Conservation (phyloP, 202 grass and related monocot species). For the Hordeum pubiflorum region DNA sequence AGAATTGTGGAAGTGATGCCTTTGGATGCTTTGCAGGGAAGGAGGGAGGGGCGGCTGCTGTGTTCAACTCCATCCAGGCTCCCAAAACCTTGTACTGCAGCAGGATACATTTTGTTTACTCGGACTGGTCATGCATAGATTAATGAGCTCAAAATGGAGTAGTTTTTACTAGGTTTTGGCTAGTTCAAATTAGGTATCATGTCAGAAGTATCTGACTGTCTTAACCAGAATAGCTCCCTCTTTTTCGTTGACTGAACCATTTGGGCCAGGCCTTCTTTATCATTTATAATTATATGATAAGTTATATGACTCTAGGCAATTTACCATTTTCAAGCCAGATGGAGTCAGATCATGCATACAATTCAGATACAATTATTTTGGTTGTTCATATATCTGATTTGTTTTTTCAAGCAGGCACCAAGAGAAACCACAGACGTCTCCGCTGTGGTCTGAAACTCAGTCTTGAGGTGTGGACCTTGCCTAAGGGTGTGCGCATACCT, state of each 20-base stretch:
- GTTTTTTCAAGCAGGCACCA: neutral
- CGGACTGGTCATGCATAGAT: neutral
- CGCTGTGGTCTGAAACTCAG: constrained; percentile 34
- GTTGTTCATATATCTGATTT: neutral
- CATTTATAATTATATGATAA: neutral
- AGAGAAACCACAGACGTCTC: neutral
- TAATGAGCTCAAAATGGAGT: neutral
- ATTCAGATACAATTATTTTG: neutral
- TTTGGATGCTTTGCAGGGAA: neutral
- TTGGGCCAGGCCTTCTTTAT: neutral
- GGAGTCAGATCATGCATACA: neutral
- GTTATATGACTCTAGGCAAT: neutral
- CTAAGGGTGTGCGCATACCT: constrained; percentile 36
- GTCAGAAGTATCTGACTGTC: neutral
- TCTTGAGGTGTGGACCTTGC: constrained; percentile 48
- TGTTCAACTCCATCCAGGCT: neutral
- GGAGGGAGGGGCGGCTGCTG: neutral
- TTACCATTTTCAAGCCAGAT: neutral
- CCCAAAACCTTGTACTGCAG: neutral
- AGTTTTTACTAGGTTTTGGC: constrained; percentile 3
- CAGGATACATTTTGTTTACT: neutral
- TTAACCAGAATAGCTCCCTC: neutral
- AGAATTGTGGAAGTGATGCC: neutral
- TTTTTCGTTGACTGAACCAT: constrained; percentile 13
- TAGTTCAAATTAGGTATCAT: neutral